Evolutionary conservation across 805 yeast species (phyloP).

Genomic region (Candida piceae): DNA sequence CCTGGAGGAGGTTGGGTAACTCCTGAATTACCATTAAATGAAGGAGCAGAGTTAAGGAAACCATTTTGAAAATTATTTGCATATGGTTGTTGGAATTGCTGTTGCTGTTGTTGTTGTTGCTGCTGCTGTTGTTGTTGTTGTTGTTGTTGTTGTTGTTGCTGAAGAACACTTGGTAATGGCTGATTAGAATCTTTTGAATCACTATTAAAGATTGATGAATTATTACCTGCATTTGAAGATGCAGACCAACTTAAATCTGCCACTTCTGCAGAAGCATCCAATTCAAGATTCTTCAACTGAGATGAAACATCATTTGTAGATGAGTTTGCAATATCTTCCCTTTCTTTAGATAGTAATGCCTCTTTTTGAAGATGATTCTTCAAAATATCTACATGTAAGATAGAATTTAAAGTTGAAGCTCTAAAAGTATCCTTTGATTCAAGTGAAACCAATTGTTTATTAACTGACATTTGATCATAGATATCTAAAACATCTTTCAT

Average conservation of each 20-base stretch:
- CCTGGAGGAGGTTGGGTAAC: slow-evolving; percentile 12
- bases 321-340: no score
- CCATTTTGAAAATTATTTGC: slow-evolving; percentile 2
- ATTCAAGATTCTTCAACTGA: no score
- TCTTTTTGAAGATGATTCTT: slow-evolving; percentile 23
- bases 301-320: no score
- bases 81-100: background rate
- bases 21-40: background rate
- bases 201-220: no score
- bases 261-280: no score
- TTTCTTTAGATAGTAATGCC: background rate
- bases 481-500: slow-evolving; percentile 50
- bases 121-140: slow-evolving; percentile 1
- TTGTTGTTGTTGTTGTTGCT: background rate
- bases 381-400: slow-evolving; percentile 14
- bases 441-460: slow-evolving; percentile 22
- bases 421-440: slow-evolving; percentile 27
- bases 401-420: slow-evolving; percentile 21
- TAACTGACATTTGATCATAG: slow-evolving; percentile 38
- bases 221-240: no score
- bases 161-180: background rate
- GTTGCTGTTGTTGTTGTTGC: background rate
- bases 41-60: background rate
- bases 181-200: no score
- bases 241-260: no score